Conservation (phyloP, 768 basidiomycete genomes). For the Lentinula detonsa region DNA sequence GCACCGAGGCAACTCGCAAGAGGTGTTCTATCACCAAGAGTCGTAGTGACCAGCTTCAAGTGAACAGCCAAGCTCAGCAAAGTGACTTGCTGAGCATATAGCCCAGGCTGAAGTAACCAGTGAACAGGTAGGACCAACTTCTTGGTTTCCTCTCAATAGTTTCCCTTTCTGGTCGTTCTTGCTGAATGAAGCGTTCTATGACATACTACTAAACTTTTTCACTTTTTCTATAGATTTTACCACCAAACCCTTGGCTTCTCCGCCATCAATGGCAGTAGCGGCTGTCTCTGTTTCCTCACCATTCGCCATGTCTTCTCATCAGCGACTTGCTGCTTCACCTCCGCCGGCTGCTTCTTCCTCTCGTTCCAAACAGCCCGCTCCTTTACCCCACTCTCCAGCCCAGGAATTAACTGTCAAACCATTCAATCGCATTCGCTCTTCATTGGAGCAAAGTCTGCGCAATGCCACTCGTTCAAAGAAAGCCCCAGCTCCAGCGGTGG, state of each 20-base stretch:
- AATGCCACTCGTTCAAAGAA: conserved; percentile 55
- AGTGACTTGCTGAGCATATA: not conserved
- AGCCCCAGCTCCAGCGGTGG: conserved; percentile 27
- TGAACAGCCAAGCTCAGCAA: not conserved
- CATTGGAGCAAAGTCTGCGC: conserved; percentile 61
- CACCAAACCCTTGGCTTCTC: not conserved
- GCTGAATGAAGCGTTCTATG: not conserved
- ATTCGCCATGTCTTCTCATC: conserved; percentile 32
- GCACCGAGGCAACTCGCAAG: not conserved
- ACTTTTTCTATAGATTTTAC: not conserved
- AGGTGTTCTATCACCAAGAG: not conserved
- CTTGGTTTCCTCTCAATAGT: not conserved
- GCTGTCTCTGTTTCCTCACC: conserved; percentile 33
- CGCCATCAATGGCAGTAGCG: conserved; percentile 7
- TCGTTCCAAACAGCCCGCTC: conserved; percentile 30
- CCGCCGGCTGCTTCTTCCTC: conserved; percentile 32
- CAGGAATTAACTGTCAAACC: conserved; percentile 40
- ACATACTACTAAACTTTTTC: not conserved
- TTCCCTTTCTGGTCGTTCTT: conserved; percentile 6
- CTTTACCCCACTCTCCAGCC: conserved; percentile 24
- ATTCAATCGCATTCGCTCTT: conserved; percentile 60
- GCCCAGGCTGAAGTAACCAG: not conserved
- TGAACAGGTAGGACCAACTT: not conserved
- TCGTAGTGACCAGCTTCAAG: not conserved
- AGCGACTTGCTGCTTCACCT: conserved; percentile 21